phyloP scores from a whole-genome alignment of 441 rosid genomes.

The Pelargonium citronellum region DNA sequence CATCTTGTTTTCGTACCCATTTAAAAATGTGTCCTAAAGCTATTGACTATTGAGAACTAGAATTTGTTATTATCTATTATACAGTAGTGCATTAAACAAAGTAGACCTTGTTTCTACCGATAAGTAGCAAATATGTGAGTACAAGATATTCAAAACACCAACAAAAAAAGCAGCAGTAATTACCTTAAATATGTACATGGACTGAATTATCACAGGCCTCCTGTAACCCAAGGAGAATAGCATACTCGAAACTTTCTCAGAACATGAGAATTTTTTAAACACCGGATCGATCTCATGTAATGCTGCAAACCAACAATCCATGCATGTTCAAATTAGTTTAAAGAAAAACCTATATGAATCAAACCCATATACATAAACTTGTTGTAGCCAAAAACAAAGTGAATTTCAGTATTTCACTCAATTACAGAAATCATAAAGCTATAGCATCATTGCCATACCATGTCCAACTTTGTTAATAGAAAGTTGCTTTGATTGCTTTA shows the following conservation, averaged over 20 bases:
- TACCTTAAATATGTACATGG: constrained; percentile 95
- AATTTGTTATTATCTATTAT: neutral
- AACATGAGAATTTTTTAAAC: constrained; percentile 63
- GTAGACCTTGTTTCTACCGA: neutral
- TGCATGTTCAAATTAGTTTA: constrained; percentile 3
- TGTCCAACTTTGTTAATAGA: constrained; percentile 96
- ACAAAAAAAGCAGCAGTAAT: constrained; percentile 4
- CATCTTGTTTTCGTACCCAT: neutral
- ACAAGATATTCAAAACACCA: constrained; percentile 8
- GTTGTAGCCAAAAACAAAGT: constrained; percentile 1
- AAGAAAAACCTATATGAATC: neutral
- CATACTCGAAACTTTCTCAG: constrained; percentile 54
- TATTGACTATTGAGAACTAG: neutral
- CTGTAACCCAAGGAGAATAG: constrained; percentile 64
- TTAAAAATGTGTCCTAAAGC: neutral
- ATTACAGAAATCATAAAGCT: constrained; percentile 5
- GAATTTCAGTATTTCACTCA: neutral
- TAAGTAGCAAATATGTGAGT: neutral
- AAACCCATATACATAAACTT: neutral
- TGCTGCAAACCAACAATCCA: constrained; percentile 44
- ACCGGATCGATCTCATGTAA: constrained; percentile 79
- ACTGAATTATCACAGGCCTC: constrained; percentile 72
- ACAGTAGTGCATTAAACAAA: neutral
- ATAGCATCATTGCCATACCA: constrained; percentile 37
- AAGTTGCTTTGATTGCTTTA: constrained; percentile 70